Evolutionary conservation across 208 protist species (phyloP).

Genomic region (Naegleria lovaniensis): DNA sequence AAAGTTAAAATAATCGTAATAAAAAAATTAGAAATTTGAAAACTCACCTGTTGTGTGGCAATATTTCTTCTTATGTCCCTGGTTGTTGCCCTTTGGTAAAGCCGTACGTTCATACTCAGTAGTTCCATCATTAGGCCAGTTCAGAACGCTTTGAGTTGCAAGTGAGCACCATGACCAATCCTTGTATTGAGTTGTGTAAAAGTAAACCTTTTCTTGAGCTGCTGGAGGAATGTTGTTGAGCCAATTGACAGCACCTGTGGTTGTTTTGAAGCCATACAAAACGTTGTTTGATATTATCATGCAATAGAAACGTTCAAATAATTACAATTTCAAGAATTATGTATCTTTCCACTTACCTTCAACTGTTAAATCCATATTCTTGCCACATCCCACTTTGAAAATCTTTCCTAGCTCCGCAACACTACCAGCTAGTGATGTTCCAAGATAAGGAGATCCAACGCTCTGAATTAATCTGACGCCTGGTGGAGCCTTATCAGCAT

Average conservation of each 20-base stretch:
- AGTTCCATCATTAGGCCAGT: constrained; percentile 52
- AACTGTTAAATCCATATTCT: constrained; percentile 42
- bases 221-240: constrained; percentile 30
- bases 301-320: too few species aligned
- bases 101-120: constrained; percentile 35
- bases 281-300: too few species aligned
- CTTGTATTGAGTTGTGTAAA: constrained; percentile 46
- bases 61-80: constrained; percentile 26
- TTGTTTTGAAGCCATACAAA: too few species aligned
- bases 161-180: constrained; percentile 32
- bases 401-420: constrained; percentile 37
- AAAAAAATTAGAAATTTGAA: too few species aligned
- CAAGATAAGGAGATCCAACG: constrained; percentile 47
- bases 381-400: constrained; percentile 9
- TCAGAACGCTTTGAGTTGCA: constrained; percentile 26
- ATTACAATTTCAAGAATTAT: not conserved
- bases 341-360: constrained; percentile 37
- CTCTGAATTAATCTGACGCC: constrained; percentile 40
- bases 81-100: constrained; percentile 35
- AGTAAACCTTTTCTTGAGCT: constrained; percentile 35
- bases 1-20: too few species aligned
- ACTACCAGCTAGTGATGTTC: constrained; percentile 40
- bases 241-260: not conserved
- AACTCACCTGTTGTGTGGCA: not conserved
- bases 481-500: not conserved